phyloP scores from a whole-genome alignment of 177 flowering plant species.

The Vitis hybrid region DNA sequence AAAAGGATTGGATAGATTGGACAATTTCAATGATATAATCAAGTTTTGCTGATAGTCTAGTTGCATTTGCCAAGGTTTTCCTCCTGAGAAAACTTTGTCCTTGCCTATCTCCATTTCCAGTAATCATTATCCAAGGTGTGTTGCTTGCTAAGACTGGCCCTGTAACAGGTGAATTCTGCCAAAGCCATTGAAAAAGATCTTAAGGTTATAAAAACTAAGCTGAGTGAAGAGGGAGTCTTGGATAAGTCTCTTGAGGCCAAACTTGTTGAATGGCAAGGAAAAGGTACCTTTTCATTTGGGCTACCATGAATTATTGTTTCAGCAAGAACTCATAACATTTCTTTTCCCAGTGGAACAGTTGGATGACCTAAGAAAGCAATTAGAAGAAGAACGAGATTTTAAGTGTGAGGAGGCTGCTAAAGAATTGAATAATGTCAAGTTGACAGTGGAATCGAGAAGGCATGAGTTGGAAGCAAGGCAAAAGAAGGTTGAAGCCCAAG shows the following conservation, averaged over 20 bases:
- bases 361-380: conserved; percentile 48
- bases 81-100: no score
- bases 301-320: background rate
- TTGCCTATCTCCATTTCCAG: no score
- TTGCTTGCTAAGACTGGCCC: background rate
- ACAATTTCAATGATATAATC: no score
- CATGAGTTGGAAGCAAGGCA: conserved; percentile 49
- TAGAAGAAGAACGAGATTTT: conserved; percentile 58
- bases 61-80: no score
- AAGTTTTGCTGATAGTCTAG: no score
- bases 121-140: no score
- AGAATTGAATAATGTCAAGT: conserved; percentile 51
- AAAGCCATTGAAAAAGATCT: conserved; percentile 82
- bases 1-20: no score
- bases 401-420: conserved; percentile 53
- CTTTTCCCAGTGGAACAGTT: conserved; percentile 50
- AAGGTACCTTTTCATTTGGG: conserved; percentile 43
- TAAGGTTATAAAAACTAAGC: conserved; percentile 60
- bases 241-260: conserved; percentile 77
- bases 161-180: conserved; percentile 57
- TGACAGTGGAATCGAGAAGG: conserved; percentile 56
- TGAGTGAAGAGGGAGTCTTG: conserved; percentile 54
- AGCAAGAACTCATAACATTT: no score
- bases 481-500: conserved; percentile 52
- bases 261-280: conserved; percentile 64